Base-by-base conservation (phyloP, 129 eudicot species). In the Tagetes patula region DNA sequence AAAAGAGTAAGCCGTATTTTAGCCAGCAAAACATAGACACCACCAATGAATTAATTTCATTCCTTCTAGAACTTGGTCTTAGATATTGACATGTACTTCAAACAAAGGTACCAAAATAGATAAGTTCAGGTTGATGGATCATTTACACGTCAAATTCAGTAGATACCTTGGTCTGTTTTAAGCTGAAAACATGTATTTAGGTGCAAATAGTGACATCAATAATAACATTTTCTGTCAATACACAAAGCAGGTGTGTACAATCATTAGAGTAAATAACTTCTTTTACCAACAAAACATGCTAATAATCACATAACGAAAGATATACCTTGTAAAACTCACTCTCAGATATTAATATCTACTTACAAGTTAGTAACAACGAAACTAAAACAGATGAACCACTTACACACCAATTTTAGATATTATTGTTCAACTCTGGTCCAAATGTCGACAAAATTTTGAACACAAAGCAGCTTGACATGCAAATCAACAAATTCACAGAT, bases 61-160 rank as follows among this genome's bases (percentile, higher is more conserved):
- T 33, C 47, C 59, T 45, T 8, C 49, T 61, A 61, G 27, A 61
- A 46, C 77, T 61, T 7, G 48, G 38, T 43, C 64, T 39, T 6
- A 40, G 40, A 30, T 39, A 12, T 53, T 12, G 12, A 71, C 20
- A 47, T 47, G 6, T 33, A 47, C 60, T 46, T 7, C 2, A 32
- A 10, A 12, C 42, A 4, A 68, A 68, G 10, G 5, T 32, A 65
- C 34, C 36, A 0, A 59, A 59, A 47, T 10, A 6, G 13, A 47
- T 42, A 42, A 42, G 1, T 42, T n/a, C 46, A 71, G 54, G 41
- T 11, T 8, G 20, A 71, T 71, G n/a, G 10, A 53, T 20, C 59
- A 53, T 53, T 53, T 53, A 53, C 59, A 14, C 32, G 2, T 53
- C 33, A 53, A 14, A 3, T 53, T 53, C 59, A 53, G 3, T 14